These are phyloP conservation scores for Erodium maritimum DNA, from an alignment of 345 rosid genomes.

Conservation along the genomic window DNA sequence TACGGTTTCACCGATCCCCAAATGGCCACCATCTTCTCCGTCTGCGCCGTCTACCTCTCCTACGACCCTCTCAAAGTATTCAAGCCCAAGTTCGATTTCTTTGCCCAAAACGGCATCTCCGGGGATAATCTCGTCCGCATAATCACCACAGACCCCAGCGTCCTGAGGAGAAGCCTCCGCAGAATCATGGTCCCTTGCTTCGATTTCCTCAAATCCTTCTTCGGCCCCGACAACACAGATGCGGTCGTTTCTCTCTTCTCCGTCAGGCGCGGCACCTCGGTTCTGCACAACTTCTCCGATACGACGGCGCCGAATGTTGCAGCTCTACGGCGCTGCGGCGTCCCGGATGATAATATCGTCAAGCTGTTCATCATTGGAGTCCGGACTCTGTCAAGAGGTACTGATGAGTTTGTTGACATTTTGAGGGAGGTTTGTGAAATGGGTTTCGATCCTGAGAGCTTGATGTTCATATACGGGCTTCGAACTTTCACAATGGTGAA, in stretches of 20 bases:
- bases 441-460: slow-evolving; percentile 2
- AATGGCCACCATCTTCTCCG: too few species aligned
- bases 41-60: too few species aligned
- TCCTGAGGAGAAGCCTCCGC: too few species aligned
- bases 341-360: slow-evolving; percentile 5
- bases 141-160: too few species aligned
- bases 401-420: slow-evolving; percentile 3
- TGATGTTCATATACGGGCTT: slow-evolving; percentile 5
- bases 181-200: too few species aligned
- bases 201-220: too few species aligned
- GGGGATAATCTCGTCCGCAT: too few species aligned
- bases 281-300: slow-evolving; percentile 5
- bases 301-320: slow-evolving; percentile 6
- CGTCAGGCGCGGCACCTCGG: slow-evolving; percentile 9
- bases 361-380: slow-evolving; percentile 2
- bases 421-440: slow-evolving; percentile 4
- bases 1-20: too few species aligned
- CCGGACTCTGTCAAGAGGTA: slow-evolving; percentile 6
- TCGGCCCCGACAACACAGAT: background rate
- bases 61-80: too few species aligned
- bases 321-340: slow-evolving; percentile 1
- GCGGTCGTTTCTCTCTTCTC: slow-evolving; percentile 4
- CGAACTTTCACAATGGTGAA: slow-evolving; percentile 4
- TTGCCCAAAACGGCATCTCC: too few species aligned
- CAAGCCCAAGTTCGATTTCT: too few species aligned